These are phyloP conservation scores for Larix kaempferi DNA, from an alignment of 75 land plant genomes.

Conservation along the genomic window DNA sequence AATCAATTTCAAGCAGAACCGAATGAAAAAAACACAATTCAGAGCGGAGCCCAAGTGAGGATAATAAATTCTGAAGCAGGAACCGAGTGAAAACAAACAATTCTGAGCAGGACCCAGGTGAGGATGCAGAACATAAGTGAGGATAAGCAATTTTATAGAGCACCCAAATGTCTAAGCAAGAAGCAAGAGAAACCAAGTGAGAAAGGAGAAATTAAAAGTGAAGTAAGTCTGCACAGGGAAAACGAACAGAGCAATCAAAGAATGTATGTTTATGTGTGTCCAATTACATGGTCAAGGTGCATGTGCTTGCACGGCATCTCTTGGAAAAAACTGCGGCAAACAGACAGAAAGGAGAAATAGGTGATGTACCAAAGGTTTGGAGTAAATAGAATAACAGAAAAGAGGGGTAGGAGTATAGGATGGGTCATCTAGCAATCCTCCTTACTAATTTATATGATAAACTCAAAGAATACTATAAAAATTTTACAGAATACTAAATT, in stretches of 20 bases:
- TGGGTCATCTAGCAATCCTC: neutral
- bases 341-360: neutral
- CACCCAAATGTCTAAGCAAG: neutral
- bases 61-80: neutral
- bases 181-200: neutral
- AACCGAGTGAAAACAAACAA: neutral
- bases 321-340: constrained; percentile 3
- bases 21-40: neutral
- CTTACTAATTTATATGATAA: neutral
- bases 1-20: neutral
- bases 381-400: neutral
- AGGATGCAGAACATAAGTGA: neutral
- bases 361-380: neutral
- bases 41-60: neutral
- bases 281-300: neutral
- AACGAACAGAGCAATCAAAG: neutral
- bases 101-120: neutral
- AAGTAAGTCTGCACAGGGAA: neutral
- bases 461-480: neutral
- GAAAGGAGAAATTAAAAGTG: neutral
- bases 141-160: neutral
- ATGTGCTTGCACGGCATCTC: constrained; percentile 12
- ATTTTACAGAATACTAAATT: neutral
- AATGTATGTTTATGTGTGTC: neutral
- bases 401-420: too few relatives aligned